These are phyloP conservation scores for Evansstolkia leycettana DNA, from an alignment of 495 filamentous ascomycete genomes.

Conservation along the genomic window DNA sequence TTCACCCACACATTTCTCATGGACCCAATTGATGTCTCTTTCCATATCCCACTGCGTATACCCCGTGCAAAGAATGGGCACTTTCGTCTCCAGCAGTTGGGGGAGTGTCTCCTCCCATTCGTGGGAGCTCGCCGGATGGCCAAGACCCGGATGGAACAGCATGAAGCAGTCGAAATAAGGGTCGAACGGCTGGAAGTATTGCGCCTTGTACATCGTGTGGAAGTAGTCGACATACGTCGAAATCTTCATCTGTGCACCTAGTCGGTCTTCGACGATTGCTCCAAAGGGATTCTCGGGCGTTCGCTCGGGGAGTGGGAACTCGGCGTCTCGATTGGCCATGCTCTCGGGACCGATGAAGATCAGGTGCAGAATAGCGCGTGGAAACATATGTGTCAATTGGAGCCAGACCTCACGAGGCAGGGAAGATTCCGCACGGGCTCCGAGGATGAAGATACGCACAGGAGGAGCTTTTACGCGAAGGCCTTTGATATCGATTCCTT, in stretches of 20 bases:
- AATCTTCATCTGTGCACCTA: slow-evolving; percentile 81
- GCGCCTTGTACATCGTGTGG: slow-evolving; percentile 85
- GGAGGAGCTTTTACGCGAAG: slow-evolving; percentile 74
- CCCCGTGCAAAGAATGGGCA: slow-evolving; percentile 83
- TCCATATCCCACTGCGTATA: slow-evolving; percentile 94
- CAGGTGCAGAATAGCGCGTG: slow-evolving; percentile 56
- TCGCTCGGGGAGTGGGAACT: slow-evolving; percentile 80
- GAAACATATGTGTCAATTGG: slow-evolving; percentile 85
- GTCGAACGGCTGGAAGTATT: slow-evolving; percentile 84
- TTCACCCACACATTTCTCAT: slow-evolving; percentile 71
- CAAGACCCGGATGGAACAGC: slow-evolving; percentile 90
- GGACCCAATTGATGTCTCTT: slow-evolving; percentile 79
- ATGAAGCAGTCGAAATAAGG: slow-evolving; percentile 97
- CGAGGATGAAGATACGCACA: slow-evolving; percentile 84
- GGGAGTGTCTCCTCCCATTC: slow-evolving; percentile 91
- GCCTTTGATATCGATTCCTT: slow-evolving; percentile 60
- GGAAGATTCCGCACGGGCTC: slow-evolving; percentile 91
- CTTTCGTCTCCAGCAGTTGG: slow-evolving; percentile 83
- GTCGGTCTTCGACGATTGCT: slow-evolving; percentile 76
- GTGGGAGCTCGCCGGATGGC: slow-evolving; percentile 81
- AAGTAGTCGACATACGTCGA: slow-evolving; percentile 96
- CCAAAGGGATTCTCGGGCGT: slow-evolving; percentile 83
- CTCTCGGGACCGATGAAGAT: slow-evolving; percentile 94
- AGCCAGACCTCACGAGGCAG: slow-evolving; percentile 89
- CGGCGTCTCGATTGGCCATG: slow-evolving; percentile 79